Evolutionary conservation across 306 rosid genomes (phyloP).

Genomic region (Cyamopsis tetragonoloba): DNA sequence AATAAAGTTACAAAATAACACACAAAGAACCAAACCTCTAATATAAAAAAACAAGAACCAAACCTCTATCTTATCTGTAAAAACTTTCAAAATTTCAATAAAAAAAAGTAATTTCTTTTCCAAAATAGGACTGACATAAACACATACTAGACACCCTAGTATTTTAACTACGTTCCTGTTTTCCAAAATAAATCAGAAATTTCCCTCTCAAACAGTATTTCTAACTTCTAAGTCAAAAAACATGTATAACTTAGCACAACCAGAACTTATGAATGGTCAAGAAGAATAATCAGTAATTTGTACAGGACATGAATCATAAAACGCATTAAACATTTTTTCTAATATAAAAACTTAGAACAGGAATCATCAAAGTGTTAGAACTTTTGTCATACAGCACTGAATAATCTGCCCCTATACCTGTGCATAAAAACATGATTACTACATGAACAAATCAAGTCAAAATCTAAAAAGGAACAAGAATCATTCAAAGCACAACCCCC

Average conservation of each 20-base stretch:
- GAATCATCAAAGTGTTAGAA: background rate
- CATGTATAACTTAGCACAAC: background rate
- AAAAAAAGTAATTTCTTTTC: no score
- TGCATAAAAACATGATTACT: no score
- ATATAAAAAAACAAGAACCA: no score
- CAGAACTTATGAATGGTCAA: background rate
- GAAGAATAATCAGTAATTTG: background rate
- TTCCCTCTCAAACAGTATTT: background rate
- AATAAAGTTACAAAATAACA: background rate
- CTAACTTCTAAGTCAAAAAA: slow-evolving; percentile 7
- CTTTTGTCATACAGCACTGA: background rate
- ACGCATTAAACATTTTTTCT: background rate
- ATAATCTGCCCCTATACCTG: background rate
- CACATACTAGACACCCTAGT: background rate
- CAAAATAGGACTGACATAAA: no score
- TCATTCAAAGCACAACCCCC: background rate
- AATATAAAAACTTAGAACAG: background rate
- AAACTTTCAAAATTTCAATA: no score
- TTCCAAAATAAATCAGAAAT: background rate
- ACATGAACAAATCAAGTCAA: background rate
- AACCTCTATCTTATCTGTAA: no score
- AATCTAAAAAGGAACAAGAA: background rate
- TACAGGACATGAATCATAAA: background rate
- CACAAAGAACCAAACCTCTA: slow-evolving; percentile 3
- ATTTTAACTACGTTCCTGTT: background rate